phyloP scores from a whole-genome alignment of 441 rosid species.

The Gossypium trilobum region DNA sequence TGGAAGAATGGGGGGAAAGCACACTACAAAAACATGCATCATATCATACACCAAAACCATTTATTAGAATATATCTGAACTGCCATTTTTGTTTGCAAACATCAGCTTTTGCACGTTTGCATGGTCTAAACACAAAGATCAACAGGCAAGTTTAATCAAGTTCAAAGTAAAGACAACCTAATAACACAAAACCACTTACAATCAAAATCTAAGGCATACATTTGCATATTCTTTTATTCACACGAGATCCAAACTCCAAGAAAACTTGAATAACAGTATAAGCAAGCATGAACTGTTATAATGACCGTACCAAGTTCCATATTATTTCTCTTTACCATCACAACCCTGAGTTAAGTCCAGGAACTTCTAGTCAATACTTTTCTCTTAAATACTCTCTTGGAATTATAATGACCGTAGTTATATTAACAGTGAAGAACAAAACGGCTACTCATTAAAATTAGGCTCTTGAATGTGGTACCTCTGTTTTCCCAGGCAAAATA shows the following conservation, averaged over 20 bases:
- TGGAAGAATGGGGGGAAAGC: not conserved
- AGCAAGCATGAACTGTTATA: not conserved
- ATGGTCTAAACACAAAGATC: conserved; percentile 1
- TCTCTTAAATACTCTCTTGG: not conserved
- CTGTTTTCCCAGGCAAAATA: conserved; percentile 79
- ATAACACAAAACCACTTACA: not conserved
- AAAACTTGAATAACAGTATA: not conserved
- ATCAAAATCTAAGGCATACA: not conserved
- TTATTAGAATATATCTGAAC: not conserved
- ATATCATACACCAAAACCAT: not conserved
- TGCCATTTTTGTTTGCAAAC: not conserved
- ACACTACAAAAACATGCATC: not conserved
- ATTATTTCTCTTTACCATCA: not conserved
- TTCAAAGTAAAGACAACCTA: not conserved
- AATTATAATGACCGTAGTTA: not conserved
- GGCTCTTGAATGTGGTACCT: conserved; percentile 38
- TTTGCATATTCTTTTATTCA: not conserved
- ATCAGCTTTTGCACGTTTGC: not conserved
- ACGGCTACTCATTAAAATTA: not conserved
- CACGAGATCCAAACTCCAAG: not conserved
- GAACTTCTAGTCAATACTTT: too few relatives aligned
- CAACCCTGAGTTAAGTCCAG: not conserved
- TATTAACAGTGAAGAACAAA: not conserved
- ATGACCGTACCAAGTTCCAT: not conserved
- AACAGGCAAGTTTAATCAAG: conserved; percentile 1